Conservation (phyloP, 495 filamentous ascomycete species). For the Evernia prunastri region DNA sequence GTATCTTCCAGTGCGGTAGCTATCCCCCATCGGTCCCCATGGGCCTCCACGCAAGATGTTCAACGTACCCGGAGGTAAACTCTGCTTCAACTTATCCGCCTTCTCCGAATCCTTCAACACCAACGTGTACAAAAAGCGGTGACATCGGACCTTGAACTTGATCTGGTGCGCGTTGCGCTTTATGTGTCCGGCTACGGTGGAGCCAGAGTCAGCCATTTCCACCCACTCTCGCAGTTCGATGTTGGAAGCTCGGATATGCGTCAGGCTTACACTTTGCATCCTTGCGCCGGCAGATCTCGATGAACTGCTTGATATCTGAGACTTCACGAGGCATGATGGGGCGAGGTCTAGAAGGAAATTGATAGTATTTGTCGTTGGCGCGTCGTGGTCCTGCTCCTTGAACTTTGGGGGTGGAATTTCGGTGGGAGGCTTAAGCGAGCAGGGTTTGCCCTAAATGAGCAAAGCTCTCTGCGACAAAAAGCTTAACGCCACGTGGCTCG, state of each 20-base stretch:
- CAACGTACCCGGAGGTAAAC: slow-evolving; percentile 85
- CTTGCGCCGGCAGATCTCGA: slow-evolving; percentile 98
- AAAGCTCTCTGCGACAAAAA: too few relatives aligned
- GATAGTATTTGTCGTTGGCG: slow-evolving; percentile 16
- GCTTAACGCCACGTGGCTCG: slow-evolving; percentile 18
- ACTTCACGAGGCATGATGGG: slow-evolving; percentile 94
- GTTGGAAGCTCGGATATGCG: too few relatives aligned
- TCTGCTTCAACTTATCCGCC: slow-evolving; percentile 99
- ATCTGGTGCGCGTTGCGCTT: slow-evolving; percentile 90
- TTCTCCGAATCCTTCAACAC: slow-evolving; percentile 96
- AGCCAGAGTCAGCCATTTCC: slow-evolving; percentile 35
- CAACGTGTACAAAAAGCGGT: slow-evolving; percentile 89
- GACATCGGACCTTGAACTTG: slow-evolving; percentile 99
- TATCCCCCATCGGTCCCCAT: too few relatives aligned
- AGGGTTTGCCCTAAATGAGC: not conserved
- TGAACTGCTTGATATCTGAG: slow-evolving; percentile 99
- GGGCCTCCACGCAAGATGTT: not conserved
- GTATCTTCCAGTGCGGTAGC: not conserved
- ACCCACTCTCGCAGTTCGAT: slow-evolving; percentile 3
- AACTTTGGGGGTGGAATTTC: not conserved
- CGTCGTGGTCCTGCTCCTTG: slow-evolving; percentile 19
- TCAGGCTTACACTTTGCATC: slow-evolving; percentile 83
- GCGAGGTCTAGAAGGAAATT: slow-evolving; percentile 23
- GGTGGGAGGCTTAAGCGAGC: slow-evolving; percentile 24
- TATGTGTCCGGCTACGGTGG: slow-evolving; percentile 74